Percentiles rank a stretch among this genome's conserved stretches.
Evolutionary conservation across 257 asterid species (phyloP).

Genomic region (Rhazya stricta): DNA sequence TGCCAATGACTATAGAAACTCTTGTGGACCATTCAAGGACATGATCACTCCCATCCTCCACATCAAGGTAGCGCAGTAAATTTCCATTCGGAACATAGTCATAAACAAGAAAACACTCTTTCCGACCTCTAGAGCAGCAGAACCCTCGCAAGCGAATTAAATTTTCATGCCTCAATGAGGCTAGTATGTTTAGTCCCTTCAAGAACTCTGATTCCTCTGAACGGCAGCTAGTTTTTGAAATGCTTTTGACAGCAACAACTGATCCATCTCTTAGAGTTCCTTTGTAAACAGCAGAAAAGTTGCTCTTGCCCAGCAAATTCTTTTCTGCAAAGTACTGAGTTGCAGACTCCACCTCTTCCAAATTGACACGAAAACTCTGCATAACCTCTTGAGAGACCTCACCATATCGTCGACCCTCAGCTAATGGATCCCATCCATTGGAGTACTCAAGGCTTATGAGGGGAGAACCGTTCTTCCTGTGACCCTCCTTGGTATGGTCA

Average conservation of each 20-base stretch:
- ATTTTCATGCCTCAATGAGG: constrained; percentile 74
- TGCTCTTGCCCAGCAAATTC: constrained; percentile 69
- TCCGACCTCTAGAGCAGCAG: constrained; percentile 78
- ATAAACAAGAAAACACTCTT: constrained; percentile 78
- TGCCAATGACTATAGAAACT: constrained; percentile 61
- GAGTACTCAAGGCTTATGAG: constrained; percentile 85
- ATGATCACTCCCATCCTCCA: constrained; percentile 48
- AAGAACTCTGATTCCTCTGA: constrained; percentile 83
- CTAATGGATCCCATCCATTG: constrained; percentile 87
- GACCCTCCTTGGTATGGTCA: constrained; percentile 40
- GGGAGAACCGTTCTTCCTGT: constrained; percentile 76
- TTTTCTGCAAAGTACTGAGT: constrained; percentile 76
- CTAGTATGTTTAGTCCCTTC: constrained; percentile 55
- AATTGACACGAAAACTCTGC: constrained; percentile 62
- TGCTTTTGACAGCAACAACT: constrained; percentile 62
- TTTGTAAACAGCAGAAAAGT: constrained; percentile 54
- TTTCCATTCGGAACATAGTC: constrained; percentile 71
- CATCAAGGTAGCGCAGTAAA: constrained; percentile 55
- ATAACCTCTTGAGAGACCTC: constrained; percentile 56
- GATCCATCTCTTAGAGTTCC: constrained; percentile 84
- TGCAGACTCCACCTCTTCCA: constrained; percentile 79
- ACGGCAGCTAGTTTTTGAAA: constrained; percentile 77
- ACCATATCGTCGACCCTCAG: constrained; percentile 72
- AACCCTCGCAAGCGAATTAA: constrained; percentile 73
- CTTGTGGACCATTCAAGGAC: constrained; percentile 77